Evolutionary conservation across 176 grass and related monocot genomes (phyloP).

Genomic region (Carex scoparia): DNA sequence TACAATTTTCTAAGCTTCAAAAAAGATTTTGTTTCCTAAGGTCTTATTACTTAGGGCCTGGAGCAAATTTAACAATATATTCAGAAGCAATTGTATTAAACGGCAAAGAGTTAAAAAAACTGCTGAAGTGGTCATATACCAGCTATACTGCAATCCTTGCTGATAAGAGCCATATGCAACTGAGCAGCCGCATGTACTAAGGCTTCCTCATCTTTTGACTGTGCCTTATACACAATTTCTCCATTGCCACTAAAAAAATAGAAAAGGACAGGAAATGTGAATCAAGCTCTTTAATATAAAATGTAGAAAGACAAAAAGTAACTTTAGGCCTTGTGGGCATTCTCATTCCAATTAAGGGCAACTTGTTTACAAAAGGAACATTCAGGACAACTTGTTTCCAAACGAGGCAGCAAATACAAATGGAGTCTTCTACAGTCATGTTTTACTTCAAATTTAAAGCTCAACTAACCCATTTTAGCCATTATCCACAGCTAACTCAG

Average conservation of each 20-base stretch:
- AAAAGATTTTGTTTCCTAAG: background rate
- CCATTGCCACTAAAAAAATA: constrained; percentile 41
- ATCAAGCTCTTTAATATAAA: constrained; percentile 20
- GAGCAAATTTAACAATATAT: background rate
- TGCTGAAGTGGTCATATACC: constrained; percentile 26
- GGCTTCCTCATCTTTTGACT: constrained; percentile 97
- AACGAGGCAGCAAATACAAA: background rate
- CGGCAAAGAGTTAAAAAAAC: background rate
- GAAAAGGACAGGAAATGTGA: background rate
- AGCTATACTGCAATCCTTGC: constrained; percentile 52
- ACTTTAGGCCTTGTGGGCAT: background rate
- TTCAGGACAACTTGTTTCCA: background rate
- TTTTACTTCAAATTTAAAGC: background rate
- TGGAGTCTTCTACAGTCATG: background rate
- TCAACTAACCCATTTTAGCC: background rate
- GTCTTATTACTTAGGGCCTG: background rate
- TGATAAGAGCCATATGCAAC: constrained; percentile 72
- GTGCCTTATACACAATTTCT: constrained; percentile 74
- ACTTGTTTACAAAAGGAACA: background rate
- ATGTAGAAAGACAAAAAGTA: background rate
- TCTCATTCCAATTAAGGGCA: background rate
- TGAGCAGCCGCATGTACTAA: constrained; percentile 69
- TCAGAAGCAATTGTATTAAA: background rate
- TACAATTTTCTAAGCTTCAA: background rate
- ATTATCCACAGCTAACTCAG: background rate